Percentiles rank a stretch among this genome's conserved stretches.
phyloP scores from a whole-genome alignment of 257 asterid species.

The Forsythia suspensa region DNA sequence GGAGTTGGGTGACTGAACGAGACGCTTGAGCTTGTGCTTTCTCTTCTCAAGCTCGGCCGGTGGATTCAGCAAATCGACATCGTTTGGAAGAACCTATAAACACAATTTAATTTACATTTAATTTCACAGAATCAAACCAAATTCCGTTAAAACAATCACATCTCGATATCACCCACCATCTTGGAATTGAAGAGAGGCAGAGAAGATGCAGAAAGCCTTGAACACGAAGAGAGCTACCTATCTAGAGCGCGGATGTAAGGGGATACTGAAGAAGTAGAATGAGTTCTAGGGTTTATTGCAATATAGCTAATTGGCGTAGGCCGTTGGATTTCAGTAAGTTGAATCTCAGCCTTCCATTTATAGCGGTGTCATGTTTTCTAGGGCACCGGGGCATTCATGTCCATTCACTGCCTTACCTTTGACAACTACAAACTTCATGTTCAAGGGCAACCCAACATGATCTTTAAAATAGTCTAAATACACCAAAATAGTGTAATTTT shows the following conservation, averaged over 20 bases:
- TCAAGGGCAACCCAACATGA: too few relatives aligned
- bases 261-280: background rate
- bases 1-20: slow-evolving; percentile 1
- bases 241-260: background rate
- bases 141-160: background rate
- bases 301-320: background rate
- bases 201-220: background rate
- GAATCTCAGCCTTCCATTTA: background rate
- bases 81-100: background rate
- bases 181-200: background rate
- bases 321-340: background rate
- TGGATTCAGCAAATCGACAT: background rate
- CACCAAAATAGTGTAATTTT: too few relatives aligned
- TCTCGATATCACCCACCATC: background rate
- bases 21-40: slow-evolving; percentile 6
- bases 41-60: slow-evolving; percentile 1
- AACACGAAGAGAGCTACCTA: background rate
- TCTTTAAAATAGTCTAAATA: too few relatives aligned
- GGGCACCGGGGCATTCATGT: background rate
- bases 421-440: too few relatives aligned
- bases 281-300: background rate
- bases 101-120: background rate
- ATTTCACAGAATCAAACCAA: background rate
- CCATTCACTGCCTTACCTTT: too few relatives aligned
- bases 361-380: background rate